These are phyloP conservation scores for Leccinellum luteum DNA, from an alignment of 768 basidiomycete genomes.

Conservation along the genomic window DNA sequence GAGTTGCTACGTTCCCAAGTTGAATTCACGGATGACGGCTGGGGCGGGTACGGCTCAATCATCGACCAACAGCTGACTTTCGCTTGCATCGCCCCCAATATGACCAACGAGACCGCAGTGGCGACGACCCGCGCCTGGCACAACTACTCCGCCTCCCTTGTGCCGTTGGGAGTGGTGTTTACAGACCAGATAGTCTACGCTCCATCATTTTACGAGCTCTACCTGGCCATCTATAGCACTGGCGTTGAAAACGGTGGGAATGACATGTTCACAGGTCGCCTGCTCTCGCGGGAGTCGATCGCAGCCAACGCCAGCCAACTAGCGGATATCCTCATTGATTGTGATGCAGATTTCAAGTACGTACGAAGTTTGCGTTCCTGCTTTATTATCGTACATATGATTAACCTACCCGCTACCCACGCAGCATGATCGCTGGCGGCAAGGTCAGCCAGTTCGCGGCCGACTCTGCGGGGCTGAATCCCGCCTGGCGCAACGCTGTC, in stretches of 20 bases:
- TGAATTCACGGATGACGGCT: slow-evolving; percentile 42
- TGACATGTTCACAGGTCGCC: slow-evolving; percentile 31
- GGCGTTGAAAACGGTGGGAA: neutral
- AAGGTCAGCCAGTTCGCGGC: slow-evolving; percentile 37
- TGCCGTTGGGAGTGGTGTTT: slow-evolving; percentile 4
- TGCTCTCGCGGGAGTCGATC: slow-evolving; percentile 29
- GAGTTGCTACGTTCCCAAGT: slow-evolving; percentile 36
- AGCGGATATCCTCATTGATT: slow-evolving; percentile 17
- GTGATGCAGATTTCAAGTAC: neutral
- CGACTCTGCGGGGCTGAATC: slow-evolving; percentile 40
- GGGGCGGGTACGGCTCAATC: slow-evolving; percentile 38
- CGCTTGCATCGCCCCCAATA: slow-evolving; percentile 34
- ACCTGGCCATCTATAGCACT: neutral
- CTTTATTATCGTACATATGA: neutral
- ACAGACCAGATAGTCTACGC: neutral
- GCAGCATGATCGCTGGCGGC: slow-evolving; percentile 30
- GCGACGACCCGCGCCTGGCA: slow-evolving; percentile 36
- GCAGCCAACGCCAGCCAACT: slow-evolving; percentile 21
- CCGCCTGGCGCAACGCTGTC: slow-evolving; percentile 44
- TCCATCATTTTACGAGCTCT: slow-evolving; percentile 11
- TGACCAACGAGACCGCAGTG: slow-evolving; percentile 34
- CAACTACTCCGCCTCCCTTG: slow-evolving; percentile 18
- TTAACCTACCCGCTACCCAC: neutral
- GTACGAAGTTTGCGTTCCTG: neutral
- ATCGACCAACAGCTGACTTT: slow-evolving; percentile 9